Conservation (phyloP, 148 eudicot species). For the Chenopodium quinoa region DNA sequence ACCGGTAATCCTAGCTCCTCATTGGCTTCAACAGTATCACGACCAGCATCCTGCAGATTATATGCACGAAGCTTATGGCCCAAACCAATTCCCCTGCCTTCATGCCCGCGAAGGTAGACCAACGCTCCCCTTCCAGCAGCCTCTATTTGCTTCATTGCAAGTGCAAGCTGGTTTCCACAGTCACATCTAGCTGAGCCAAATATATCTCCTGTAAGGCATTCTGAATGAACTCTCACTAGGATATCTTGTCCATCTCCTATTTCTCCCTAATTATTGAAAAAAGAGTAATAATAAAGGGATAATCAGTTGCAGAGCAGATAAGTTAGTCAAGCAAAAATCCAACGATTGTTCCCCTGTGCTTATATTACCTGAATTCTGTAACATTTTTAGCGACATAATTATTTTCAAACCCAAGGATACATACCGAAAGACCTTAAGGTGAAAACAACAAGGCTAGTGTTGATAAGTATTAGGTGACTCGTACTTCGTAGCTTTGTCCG, state of each 20-base stretch:
- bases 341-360: neutral
- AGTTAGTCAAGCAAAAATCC: neutral
- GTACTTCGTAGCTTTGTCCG: no score
- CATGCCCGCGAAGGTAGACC: slow-evolving; percentile 51
- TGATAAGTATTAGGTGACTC: no score
- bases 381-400: no score
- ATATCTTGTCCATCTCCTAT: slow-evolving; percentile 80
- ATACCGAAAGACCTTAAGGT: neutral
- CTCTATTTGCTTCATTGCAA: slow-evolving; percentile 47
- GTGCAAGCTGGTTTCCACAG: slow-evolving; percentile 49
- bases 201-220: slow-evolving; percentile 49
- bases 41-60: slow-evolving; percentile 48
- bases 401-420: no score
- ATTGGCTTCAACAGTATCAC: slow-evolving; percentile 52
- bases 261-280: slow-evolving; percentile 57
- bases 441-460: neutral
- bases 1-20: slow-evolving; percentile 47
- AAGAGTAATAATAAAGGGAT: neutral
- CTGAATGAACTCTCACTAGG: slow-evolving; percentile 75
- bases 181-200: slow-evolving; percentile 50
- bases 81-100: slow-evolving; percentile 48
- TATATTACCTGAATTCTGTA: no score
- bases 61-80: slow-evolving; percentile 54
- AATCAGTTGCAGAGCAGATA: neutral
- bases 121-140: slow-evolving; percentile 45